Evolutionary conservation across 1,139 yeast species (phyloP), one percentile per base, ranked within the genome.

Genomic region (Wickerhamiella pararugosa): DNA sequence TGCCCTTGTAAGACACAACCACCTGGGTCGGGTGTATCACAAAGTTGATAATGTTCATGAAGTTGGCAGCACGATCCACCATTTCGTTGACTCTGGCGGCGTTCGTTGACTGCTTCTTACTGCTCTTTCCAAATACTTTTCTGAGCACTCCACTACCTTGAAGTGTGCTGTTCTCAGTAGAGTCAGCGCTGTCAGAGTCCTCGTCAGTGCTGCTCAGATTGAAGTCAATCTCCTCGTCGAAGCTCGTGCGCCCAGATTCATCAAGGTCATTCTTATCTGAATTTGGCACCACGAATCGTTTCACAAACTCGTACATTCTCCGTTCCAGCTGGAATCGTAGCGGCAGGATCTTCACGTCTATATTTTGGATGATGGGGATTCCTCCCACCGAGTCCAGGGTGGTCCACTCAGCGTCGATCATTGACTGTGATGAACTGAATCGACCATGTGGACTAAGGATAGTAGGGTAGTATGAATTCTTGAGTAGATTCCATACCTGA

Each of bases 381-480:
- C 96, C 96, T 5, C 95, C 96, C 43, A 86, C 81, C 0, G 93
- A 83, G 33, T 74, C 77, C 38, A 79, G 65, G 70, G 79, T 68
- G 6, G 73, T 70, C 96, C 96, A 86, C 10, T 68, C 65, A 41
- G 80, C 64, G 32, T 65, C 60, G 8, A 82, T 63, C 49, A 82
- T 57, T 42, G 61, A 58, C 26, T 47, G 48, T 33, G 48, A 49
- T 3, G 43, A 43, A n/a, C 65, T 62, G 36, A 50, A 47, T 7
- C 43, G 48, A 11, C 44, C 50, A 25, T 49, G 51, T 2, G 90
- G 87, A 0, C 79, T 65, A 30, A 87, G 61, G 34, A 90, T 61
- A 48, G 82, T 86, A 0, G 93, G 90, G 53, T 78, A 82, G 1
- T 69, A 57, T 0, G 83, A 72, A 27, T 70, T 62, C n/a, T 65